A percentile compares a stretch with the other conserved stretches of the same genome.
phyloP scores from a whole-genome alignment of 177 flowering plant genomes.

The Vitis hybrid region DNA sequence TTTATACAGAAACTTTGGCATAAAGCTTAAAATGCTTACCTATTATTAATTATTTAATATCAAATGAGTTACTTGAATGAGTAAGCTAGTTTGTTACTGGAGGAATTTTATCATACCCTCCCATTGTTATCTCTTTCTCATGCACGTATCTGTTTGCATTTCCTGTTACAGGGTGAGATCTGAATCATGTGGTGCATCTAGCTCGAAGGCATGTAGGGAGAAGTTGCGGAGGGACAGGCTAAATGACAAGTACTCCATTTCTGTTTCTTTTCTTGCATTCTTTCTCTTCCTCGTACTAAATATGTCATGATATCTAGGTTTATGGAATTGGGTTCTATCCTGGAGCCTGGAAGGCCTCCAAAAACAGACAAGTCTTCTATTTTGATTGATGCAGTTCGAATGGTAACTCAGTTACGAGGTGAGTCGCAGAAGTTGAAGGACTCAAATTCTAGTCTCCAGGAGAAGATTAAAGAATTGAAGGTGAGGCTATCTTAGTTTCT shows the following conservation, averaged over 20 bases:
- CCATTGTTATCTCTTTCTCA: neutral
- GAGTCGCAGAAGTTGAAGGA: constrained; percentile 84
- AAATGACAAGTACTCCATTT: constrained; percentile 50
- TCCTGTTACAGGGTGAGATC: constrained; percentile 38
- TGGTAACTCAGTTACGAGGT: constrained; percentile 68
- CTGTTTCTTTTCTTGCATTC: neutral
- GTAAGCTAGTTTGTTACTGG: no score
- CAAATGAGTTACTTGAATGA: no score
- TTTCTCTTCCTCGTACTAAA: neutral
- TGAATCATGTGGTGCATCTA: constrained; percentile 37
- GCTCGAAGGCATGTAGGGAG: constrained; percentile 67
- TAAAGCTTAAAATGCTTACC: no score
- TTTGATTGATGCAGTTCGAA: constrained; percentile 74
- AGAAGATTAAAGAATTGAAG: constrained; percentile 83
- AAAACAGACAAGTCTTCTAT: constrained; percentile 84
- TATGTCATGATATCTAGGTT: constrained; percentile 45
- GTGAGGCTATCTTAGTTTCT: constrained; percentile 25
- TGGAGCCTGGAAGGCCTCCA: constrained; percentile 87
- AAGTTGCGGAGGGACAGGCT: constrained; percentile 61
- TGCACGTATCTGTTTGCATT: neutral
- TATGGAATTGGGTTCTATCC: constrained; percentile 69
- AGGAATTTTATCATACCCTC: no score
- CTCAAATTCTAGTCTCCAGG: constrained; percentile 68
- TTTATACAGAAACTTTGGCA: no score
- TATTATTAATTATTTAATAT: no score